Percentiles rank a stretch among this genome's conserved stretches.
Conservation (phyloP, 2,329 filamentous ascomycete species). For the Seiridium cupressi region DNA sequence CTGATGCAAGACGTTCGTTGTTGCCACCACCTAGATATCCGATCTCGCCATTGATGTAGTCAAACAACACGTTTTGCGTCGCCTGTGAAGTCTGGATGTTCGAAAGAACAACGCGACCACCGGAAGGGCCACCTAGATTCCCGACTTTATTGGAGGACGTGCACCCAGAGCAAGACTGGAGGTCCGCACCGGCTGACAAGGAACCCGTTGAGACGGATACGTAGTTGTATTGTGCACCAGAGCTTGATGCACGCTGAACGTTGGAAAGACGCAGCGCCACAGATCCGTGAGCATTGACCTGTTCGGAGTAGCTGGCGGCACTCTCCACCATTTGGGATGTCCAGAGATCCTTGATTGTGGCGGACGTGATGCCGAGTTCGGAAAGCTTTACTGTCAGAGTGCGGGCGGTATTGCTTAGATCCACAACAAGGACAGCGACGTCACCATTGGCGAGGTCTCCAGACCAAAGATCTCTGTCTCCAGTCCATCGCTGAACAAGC, state of each 20-base stretch:
- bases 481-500: background rate
- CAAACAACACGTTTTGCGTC: background rate
- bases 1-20: background rate
- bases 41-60: background rate
- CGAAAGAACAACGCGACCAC: background rate
- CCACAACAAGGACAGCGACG: background rate
- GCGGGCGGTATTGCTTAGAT: background rate
- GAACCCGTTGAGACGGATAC: background rate
- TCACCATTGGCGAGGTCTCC: background rate
- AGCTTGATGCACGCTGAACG: background rate
- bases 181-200: background rate
- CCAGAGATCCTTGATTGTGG: background rate
- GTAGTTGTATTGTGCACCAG: background rate
- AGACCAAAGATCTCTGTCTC: background rate
- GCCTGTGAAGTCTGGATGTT: background rate
- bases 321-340: background rate
- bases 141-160: background rate
- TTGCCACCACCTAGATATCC: background rate
- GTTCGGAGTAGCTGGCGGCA: background rate
- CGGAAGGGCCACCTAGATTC: background rate
- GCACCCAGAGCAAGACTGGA: background rate
- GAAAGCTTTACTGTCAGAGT: background rate
- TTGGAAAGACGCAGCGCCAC: background rate
- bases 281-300: background rate
- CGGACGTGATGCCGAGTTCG: background rate